A percentile compares a stretch with the other conserved stretches of the same genome.
phyloP scores from a whole-genome alignment of 2,329 filamentous ascomycete species.

The Claviceps africana region DNA sequence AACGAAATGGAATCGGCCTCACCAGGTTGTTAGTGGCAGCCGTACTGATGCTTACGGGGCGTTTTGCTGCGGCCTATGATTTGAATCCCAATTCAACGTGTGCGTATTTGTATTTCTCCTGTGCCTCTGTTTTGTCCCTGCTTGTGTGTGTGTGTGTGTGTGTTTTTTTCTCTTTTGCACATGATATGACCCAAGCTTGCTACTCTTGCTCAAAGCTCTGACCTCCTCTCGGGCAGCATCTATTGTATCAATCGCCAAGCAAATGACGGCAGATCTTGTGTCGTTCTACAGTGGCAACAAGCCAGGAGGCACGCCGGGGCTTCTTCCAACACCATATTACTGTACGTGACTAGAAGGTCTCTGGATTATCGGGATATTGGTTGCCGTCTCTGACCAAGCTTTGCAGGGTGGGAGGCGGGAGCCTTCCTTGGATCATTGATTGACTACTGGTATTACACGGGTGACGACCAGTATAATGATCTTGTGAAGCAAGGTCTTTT shows the following conservation, averaged over 20 bases:
- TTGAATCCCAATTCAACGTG: conserved; percentile 23
- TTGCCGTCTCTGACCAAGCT: not conserved
- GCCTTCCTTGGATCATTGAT: conserved; percentile 58
- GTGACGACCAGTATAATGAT: conserved; percentile 57
- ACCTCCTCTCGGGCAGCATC: conserved; percentile 26
- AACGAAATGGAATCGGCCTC: not conserved
- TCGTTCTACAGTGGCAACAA: conserved; percentile 31
- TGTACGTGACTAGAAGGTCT: conserved; percentile 23
- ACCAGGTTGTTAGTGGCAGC: not conserved
- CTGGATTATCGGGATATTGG: not conserved
- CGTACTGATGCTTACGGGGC: conserved; percentile 6
- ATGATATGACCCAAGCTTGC: no score
- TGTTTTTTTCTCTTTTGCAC: no score
- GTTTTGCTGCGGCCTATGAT: conserved; percentile 19
- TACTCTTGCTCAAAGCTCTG: not conserved
- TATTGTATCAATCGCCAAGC: conserved; percentile 32
- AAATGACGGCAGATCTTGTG: conserved; percentile 36
- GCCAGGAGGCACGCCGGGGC: conserved; percentile 35
- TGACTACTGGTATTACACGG: conserved; percentile 77
- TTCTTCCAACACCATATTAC: conserved; percentile 40
- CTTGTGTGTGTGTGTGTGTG: no score
- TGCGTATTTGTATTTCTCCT: conserved; percentile 9
- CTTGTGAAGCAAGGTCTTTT: conserved; percentile 54
- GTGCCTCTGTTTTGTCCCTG: no score
- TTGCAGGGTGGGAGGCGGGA: conserved; percentile 55